Conservation (phyloP, 257 asterid genomes). For the Thymus mandschuricus region DNA sequence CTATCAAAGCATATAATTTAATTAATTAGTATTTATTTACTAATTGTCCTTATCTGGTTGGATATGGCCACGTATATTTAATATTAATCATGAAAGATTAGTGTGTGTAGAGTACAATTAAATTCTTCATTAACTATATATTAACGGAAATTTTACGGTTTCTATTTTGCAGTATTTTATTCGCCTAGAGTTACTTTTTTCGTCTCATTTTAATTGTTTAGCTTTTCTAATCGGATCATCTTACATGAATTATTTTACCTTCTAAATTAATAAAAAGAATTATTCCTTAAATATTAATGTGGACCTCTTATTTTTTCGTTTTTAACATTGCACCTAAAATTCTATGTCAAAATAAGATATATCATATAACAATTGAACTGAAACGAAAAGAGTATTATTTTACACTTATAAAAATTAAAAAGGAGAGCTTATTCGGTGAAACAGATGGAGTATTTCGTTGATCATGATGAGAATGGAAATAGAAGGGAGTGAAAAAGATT, state of each 20-base stretch:
- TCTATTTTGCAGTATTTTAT: neutral
- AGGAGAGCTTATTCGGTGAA: too few species aligned
- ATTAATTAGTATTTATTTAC: neutral
- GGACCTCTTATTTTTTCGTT: too few species aligned
- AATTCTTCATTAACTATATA: neutral
- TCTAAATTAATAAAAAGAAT: too few species aligned
- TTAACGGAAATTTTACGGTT: neutral
- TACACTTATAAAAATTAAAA: too few species aligned
- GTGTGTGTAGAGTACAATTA: neutral
- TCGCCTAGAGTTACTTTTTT: neutral
- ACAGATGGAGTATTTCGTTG: neutral
- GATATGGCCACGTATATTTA: neutral
- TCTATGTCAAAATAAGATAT: too few species aligned
- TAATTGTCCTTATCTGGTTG: slow-evolving; percentile 9
- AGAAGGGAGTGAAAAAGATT: neutral
- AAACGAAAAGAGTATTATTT: too few species aligned
- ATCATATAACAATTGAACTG: too few species aligned
- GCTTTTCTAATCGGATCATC: too few species aligned
- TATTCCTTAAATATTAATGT: too few species aligned
- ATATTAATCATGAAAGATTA: neutral
- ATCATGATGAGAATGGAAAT: neutral
- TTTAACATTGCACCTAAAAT: too few species aligned
- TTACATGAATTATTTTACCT: too few species aligned
- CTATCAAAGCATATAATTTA: neutral
- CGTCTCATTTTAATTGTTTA: too few species aligned